These are phyloP conservation scores for Myriosclerotinia curreyana DNA, from an alignment of 2,329 filamentous ascomycete genomes.

Conservation along the genomic window DNA sequence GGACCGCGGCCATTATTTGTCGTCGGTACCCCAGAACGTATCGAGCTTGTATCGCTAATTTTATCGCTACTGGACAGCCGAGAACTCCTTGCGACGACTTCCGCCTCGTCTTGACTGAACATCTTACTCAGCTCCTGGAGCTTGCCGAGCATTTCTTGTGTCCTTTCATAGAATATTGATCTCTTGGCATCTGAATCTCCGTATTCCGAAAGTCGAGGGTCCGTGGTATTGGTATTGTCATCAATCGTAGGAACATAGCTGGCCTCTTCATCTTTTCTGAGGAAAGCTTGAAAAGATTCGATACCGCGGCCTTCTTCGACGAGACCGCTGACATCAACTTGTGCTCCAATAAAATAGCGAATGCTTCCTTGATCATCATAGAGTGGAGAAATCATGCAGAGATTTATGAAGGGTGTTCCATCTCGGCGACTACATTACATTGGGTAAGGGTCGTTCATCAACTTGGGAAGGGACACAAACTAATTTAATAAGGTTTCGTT, in stretches of 20 bases:
- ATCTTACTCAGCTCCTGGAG: constrained; percentile 64
- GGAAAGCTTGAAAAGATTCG: constrained; percentile 51
- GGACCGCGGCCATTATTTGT: constrained; percentile 25
- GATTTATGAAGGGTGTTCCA: constrained; percentile 63
- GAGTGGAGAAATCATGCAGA: constrained; percentile 61
- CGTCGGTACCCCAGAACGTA: constrained; percentile 24
- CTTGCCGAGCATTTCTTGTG: constrained; percentile 48
- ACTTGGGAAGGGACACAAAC: constrained; percentile 19
- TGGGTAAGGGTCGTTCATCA: background rate
- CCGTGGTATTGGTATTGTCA: background rate
- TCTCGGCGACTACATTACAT: constrained; percentile 48
- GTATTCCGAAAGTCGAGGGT: constrained; percentile 1
- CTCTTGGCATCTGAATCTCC: constrained; percentile 24
- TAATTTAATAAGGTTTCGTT: constrained; percentile 73
- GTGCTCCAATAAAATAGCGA: constrained; percentile 62
- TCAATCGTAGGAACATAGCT: no score
- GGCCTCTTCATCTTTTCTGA: constrained; percentile 37
- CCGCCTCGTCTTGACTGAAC: constrained; percentile 64
- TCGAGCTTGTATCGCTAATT: constrained; percentile 24
- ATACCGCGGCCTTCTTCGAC: constrained; percentile 58
- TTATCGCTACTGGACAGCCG: constrained; percentile 48
- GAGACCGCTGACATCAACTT: constrained; percentile 59
- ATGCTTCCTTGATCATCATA: constrained; percentile 58
- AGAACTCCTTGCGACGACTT: constrained; percentile 56
- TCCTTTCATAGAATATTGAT: constrained; percentile 21